These are phyloP conservation scores for Luffa aegyptiaca DNA, from an alignment of 306 rosid species.

Conservation along the genomic window DNA sequence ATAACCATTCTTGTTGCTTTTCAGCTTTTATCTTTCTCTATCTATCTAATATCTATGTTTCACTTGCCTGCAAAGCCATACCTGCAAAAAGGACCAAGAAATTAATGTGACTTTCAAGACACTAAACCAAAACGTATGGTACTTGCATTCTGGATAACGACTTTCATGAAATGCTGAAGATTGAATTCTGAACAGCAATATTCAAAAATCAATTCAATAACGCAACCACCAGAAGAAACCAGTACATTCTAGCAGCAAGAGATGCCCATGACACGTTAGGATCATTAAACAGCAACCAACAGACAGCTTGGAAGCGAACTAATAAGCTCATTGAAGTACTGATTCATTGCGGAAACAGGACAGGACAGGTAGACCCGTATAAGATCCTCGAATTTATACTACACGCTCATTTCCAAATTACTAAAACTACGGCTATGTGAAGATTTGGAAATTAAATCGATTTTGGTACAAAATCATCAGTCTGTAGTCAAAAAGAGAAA, in stretches of 20 bases:
- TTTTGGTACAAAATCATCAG: background rate
- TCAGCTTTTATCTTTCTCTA: background rate
- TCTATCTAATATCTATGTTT: background rate
- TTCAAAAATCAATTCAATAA: background rate
- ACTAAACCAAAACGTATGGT: background rate
- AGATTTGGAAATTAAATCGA: background rate
- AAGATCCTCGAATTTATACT: background rate
- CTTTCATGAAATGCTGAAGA: background rate
- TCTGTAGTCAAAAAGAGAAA: background rate
- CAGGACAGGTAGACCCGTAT: background rate
- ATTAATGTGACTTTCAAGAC: background rate
- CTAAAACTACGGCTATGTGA: background rate
- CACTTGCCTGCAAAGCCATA: background rate
- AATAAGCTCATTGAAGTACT: background rate
- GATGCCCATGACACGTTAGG: background rate
- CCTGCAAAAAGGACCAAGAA: background rate
- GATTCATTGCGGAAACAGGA: background rate
- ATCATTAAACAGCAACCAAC: background rate
- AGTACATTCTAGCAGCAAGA: background rate
- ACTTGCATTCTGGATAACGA: background rate
- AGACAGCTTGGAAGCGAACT: background rate
- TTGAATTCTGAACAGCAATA: background rate
- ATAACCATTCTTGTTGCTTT: slow-evolving; percentile 35
- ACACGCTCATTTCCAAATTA: background rate
- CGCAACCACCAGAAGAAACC: background rate